Evolutionary conservation across 1,284 basidiomycete species (phyloP), one percentile per base, ranked within the genome.

Genomic region (Apiotrichum laibachii): DNA sequence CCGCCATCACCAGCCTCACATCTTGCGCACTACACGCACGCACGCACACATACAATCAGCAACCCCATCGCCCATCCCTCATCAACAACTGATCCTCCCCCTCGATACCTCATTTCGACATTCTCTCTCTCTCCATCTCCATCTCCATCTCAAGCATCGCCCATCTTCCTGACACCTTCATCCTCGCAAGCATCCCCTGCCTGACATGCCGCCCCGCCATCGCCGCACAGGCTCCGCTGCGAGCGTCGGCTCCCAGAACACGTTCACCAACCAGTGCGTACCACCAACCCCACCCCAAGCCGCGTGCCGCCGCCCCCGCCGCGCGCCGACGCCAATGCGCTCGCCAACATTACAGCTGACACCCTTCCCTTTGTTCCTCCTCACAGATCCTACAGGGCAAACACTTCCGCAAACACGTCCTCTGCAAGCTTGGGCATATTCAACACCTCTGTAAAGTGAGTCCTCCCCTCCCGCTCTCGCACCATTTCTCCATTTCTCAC

Each of bases 401-500:
- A 19, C 50, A 21, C 9, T 39, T n/a, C 50, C n/a, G 12, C 35
- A 13, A 35, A 22, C n/a, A 18, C 34, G 18, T 4, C 35, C 48
- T 4, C 43, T 9, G 19, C 43, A 13, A n/a, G 19, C n/a, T 18
- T 44, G 15, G 63, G 65, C 5, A 42, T 66, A n/a, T 64, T 65
- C 19, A 71, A 72, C 60, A 75, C 73, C 11, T 67, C 63, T 21
- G 72, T 75, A 31, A 73, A 75, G 73, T 75, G 51, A 59, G 72
- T 60, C 16, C 42, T 48, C 10, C n/a, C n/a, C 18, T 18, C 8
- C 10, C 8, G 10, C 43, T 44, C n/a, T 42, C 8, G 6, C 10
- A n/a, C 19, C 43, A 21, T 9, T 18, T 44, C 43, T 21, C 19
- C 43, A 44, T n/a, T 21, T 18, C 18, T 5, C 18, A 19, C 43